These are phyloP conservation scores for Galium porrigens DNA, from an alignment of 305 asterid species.

Conservation along the genomic window DNA sequence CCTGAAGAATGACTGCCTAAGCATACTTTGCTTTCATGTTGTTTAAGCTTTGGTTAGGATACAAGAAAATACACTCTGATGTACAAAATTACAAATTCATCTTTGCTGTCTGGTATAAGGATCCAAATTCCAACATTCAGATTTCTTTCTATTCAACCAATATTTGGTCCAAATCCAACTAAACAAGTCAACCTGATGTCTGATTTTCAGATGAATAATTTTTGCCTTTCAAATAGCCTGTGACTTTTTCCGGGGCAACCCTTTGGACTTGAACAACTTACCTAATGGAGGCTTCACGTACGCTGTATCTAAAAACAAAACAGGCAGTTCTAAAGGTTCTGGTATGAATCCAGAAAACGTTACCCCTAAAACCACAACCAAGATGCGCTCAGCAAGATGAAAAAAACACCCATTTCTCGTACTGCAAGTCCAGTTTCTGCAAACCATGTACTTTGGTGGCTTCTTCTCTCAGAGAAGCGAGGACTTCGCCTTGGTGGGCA, in stretches of 20 bases:
- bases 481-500: background rate
- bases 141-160: no score
- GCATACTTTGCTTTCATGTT: no score
- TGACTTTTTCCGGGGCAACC: background rate
- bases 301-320: background rate
- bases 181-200: no score
- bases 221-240: background rate
- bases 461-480: no score
- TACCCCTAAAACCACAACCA: slow-evolving; percentile 4
- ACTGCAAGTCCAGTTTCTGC: background rate
- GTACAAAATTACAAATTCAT: no score
- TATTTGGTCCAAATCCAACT: no score
- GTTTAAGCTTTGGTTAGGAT: no score
- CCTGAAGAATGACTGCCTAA: no score
- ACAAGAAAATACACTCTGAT: no score
- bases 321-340: slow-evolving; percentile 7
- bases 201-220: no score
- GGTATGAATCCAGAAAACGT: background rate
- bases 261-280: background rate
- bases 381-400: slow-evolving; percentile 6
- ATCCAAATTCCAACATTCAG: no score
- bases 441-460: slow-evolving; percentile 7
- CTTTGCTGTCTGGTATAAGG: no score
- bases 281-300: slow-evolving; percentile 5
- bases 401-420: background rate